Base-by-base conservation (phyloP, 108 stramenopile species). In the Seminavis robusta region DNA sequence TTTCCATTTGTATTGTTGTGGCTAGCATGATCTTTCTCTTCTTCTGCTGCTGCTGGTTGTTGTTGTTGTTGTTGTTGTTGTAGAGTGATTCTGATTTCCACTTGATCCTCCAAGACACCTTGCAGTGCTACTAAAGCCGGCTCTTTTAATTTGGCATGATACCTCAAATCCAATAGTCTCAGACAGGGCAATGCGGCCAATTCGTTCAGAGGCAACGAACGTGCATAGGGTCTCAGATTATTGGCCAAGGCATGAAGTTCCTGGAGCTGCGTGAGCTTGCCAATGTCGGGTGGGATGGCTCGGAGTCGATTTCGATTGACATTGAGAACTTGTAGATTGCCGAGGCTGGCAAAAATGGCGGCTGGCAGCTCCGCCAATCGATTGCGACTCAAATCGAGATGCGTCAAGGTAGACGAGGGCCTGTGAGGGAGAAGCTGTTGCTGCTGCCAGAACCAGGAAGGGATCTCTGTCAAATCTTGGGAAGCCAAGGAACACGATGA, bases 91-190 rank as follows among this genome's bases (percentile, higher is more conserved):
- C 39, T 56, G 17, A 31, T 51, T 42, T 11, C 37, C 25, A 27
- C 44, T 24, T 23, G 43, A 48, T 51, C 47, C 5, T 11, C n/a
- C n/a, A 79, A 38, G 10, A 36, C 41, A 33, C 48, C 42, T 45
- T 27, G 30, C 34, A 80, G 16, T n/a, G 38, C 33, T 29, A 48
- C 52, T 21, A 63, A 41, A 4, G 71, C 63, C 1, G 59, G 33
- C 65, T 54, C 58, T 36, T 76, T 80, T 44, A 80, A 42, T 41
- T 81, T 81, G 21, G 37, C 37, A 47, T 81, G 77, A 59, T 61
- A 81, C 40, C 73, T 63, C 30, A 81, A 58, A 53, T 81, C 79
- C 26, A 81, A 33, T 8, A 66, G 3, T 37, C 38, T 16, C 40
- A 81, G 51, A n/a, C 52, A 32, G 26, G 38, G 43, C 23, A 81